Percentiles rank a stretch among this genome's conserved stretches.
Evolutionary conservation across 2,329 filamentous ascomycete genomes (phyloP).

Genomic region (Penicillium verrucosum): DNA sequence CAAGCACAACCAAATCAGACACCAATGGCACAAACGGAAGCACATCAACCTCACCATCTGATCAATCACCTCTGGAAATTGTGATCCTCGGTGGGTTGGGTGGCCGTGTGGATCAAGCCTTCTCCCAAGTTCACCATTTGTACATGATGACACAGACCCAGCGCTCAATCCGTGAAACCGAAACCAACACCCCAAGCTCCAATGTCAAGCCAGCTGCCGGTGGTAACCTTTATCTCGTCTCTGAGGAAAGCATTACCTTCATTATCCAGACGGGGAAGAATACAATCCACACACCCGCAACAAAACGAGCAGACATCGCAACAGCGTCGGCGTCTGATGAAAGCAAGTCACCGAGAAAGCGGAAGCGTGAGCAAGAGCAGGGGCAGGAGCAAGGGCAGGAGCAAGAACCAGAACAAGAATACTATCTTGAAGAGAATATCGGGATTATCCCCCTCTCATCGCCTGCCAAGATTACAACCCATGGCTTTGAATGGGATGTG

Average conservation of each 20-base stretch:
- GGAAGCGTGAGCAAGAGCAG: neutral
- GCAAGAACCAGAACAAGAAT: conserved; percentile 29
- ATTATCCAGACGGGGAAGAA: conserved; percentile 70
- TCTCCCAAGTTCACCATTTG: conserved; percentile 85
- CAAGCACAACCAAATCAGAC: conserved; percentile 3
- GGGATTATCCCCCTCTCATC: conserved; percentile 83
- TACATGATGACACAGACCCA: conserved; percentile 51
- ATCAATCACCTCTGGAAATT: conserved; percentile 53
- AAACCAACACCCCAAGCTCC: neutral
- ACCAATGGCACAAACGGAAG: neutral
- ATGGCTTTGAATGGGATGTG: conserved; percentile 89
- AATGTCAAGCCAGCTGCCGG: conserved; percentile 1
- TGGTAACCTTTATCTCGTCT: conserved; percentile 73
- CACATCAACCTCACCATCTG: neutral
- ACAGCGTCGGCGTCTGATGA: neutral
- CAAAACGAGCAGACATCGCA: conserved; percentile 17
- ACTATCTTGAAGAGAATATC: conserved; percentile 68
- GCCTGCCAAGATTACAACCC: conserved; percentile 72
- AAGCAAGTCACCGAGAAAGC: conserved; percentile 4
- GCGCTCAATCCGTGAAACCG: conserved; percentile 10
- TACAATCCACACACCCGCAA: conserved; percentile 60
- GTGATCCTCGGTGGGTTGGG: conserved; percentile 80
- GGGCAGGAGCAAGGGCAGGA: neutral
- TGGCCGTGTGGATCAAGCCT: conserved; percentile 86
- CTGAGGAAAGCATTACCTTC: conserved; percentile 76